Percentiles rank a stretch among this genome's conserved stretches.
These are phyloP conservation scores for Wickerhamomyces sp. DNA, from an alignment of 1,139 yeast genomes.

Conservation along the genomic window DNA sequence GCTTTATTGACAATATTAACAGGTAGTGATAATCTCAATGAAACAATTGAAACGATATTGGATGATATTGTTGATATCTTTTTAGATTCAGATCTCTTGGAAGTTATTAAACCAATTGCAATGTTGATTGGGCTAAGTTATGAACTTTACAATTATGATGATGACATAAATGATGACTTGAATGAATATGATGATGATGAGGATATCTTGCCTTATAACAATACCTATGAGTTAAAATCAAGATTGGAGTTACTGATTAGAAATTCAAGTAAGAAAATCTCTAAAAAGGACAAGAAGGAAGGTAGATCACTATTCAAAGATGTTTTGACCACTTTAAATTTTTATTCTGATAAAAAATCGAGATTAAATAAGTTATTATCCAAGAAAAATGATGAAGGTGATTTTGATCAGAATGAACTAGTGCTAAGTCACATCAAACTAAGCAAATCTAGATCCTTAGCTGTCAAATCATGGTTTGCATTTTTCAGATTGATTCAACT, in stretches of 20 bases:
- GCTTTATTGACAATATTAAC: slow-evolving; percentile 40
- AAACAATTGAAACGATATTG: slow-evolving; percentile 33
- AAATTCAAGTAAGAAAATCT: slow-evolving; percentile 49
- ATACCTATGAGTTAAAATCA: slow-evolving; percentile 45
- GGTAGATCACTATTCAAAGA: slow-evolving; percentile 62
- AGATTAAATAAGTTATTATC: slow-evolving; percentile 31
- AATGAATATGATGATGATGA: slow-evolving; percentile 35
- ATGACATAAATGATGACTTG: slow-evolving; percentile 31
- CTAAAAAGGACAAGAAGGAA: slow-evolving; percentile 59
- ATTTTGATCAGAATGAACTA: slow-evolving; percentile 32
- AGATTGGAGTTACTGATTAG: slow-evolving; percentile 43
- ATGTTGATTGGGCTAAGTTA: slow-evolving; percentile 57
- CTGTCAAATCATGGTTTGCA: slow-evolving; percentile 65
- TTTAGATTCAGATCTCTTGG: slow-evolving; percentile 39
- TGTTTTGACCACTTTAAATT: slow-evolving; percentile 45
- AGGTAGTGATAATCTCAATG: slow-evolving; percentile 39
- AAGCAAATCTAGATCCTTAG: slow-evolving; percentile 49
- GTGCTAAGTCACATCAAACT: slow-evolving; percentile 53
- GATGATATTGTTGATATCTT: slow-evolving; percentile 32
- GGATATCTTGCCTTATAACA: slow-evolving; percentile 52
- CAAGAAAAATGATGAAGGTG: slow-evolving; percentile 14
- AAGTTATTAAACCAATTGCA: slow-evolving; percentile 48
- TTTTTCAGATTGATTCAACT: slow-evolving; percentile 57
- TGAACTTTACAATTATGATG: slow-evolving; percentile 49
- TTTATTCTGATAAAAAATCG: slow-evolving; percentile 36